Conservation (phyloP, 2,329 filamentous ascomycete species). For the Arthrinium puccinioides region DNA sequence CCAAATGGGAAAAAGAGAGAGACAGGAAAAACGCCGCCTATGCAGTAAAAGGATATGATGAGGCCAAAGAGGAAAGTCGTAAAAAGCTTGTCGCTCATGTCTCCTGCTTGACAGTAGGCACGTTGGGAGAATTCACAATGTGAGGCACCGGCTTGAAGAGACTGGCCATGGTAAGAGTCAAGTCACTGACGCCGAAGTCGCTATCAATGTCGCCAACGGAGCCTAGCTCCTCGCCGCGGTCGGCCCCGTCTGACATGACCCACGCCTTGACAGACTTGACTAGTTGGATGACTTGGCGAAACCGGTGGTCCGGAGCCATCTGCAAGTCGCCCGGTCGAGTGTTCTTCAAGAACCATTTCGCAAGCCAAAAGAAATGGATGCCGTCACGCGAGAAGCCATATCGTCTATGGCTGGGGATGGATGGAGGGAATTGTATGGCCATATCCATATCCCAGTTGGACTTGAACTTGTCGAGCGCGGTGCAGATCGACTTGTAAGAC, state of each 20-base stretch:
- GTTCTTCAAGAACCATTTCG: constrained; percentile 56
- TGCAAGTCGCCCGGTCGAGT: constrained; percentile 45
- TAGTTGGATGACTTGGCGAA: constrained; percentile 52
- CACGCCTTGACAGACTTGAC: constrained; percentile 53
- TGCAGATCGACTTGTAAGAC: constrained; percentile 38
- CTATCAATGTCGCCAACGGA: constrained; percentile 63
- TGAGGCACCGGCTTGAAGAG: constrained; percentile 56
- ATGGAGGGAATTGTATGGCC: constrained; percentile 56
- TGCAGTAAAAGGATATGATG: constrained; percentile 12
- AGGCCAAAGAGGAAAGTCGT: constrained; percentile 8
- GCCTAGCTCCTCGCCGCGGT: constrained; percentile 59
- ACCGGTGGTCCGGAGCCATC: constrained; percentile 50
- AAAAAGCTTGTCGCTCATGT: constrained; percentile 17
- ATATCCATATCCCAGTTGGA: constrained; percentile 64
- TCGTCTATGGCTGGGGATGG: constrained; percentile 45
- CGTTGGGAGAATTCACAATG: constrained; percentile 34
- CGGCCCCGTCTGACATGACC: constrained; percentile 56
- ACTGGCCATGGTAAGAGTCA: constrained; percentile 64
- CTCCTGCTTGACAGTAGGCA: constrained; percentile 34
- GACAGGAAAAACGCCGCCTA: constrained; percentile 17
- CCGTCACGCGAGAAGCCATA: constrained; percentile 66
- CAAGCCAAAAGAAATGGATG: constrained; percentile 68
- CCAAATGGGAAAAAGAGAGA: constrained; percentile 17
- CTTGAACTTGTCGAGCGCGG: constrained; percentile 66
- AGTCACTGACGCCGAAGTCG: constrained; percentile 54